Percentiles rank a stretch among this genome's conserved stretches.
phyloP scores from a whole-genome alignment of 108 stramenopile genomes.

The Cylindrotheca fusiformis region DNA sequence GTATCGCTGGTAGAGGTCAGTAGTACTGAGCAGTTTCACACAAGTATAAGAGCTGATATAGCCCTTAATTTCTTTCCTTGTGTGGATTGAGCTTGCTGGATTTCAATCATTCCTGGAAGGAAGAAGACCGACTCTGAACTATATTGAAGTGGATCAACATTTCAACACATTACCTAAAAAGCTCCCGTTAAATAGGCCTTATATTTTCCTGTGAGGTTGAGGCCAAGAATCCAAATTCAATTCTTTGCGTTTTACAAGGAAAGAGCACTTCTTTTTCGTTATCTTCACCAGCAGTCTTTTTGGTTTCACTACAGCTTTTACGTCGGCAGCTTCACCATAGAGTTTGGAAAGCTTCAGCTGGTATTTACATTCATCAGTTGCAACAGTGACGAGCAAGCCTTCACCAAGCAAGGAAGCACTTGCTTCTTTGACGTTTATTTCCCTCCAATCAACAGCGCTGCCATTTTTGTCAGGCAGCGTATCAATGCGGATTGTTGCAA shows the following conservation, averaged over 20 bases:
- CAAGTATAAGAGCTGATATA: no score
- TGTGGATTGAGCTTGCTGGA: no score
- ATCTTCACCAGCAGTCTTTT: constrained; percentile 62
- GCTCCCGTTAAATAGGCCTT: no score
- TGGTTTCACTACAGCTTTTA: constrained; percentile 48
- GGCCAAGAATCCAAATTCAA: constrained; percentile 41
- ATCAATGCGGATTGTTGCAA: constrained; percentile 77
- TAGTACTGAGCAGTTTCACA: no score
- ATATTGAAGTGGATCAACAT: no score
- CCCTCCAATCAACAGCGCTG: constrained; percentile 38
- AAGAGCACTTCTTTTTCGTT: constrained; percentile 39
- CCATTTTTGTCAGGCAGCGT: constrained; percentile 41
- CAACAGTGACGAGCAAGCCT: constrained; percentile 40
- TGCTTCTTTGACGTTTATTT: constrained; percentile 36
- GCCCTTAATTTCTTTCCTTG: no score
- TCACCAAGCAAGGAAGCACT: constrained; percentile 42
- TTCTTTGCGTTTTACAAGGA: constrained; percentile 13
- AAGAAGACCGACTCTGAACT: no score
- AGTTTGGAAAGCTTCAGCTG: constrained; percentile 56
- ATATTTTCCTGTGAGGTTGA: constrained; percentile 37
- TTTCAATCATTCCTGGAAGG: no score
- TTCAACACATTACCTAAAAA: no score
- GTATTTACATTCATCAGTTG: constrained; percentile 22
- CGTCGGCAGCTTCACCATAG: constrained; percentile 57
- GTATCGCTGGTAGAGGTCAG: no score